Evolutionary conservation across 1,284 basidiomycete genomes (phyloP).

Genomic region (Boletellus deceptivus): DNA sequence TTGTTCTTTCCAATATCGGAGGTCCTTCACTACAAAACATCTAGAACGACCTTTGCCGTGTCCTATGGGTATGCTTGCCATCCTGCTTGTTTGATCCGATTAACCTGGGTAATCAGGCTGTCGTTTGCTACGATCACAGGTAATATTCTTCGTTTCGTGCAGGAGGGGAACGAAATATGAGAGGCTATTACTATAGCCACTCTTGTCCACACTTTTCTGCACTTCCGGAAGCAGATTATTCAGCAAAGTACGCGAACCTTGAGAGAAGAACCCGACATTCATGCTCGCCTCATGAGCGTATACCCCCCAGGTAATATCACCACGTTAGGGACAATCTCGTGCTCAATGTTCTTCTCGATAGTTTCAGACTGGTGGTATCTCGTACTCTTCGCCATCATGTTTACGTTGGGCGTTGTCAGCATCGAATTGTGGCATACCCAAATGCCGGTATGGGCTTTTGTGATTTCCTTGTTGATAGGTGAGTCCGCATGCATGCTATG

Average conservation of each 20-base stretch:
- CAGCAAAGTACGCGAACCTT: slow-evolving; percentile 46
- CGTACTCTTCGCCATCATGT: slow-evolving; percentile 37
- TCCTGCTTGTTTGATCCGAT: neutral
- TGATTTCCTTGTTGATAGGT: slow-evolving; percentile 41
- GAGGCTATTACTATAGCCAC: slow-evolving; percentile 37
- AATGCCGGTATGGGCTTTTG: slow-evolving; percentile 54
- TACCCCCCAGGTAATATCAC: slow-evolving; percentile 47
- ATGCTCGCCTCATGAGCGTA: slow-evolving; percentile 62
- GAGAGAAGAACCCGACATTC: slow-evolving; percentile 65
- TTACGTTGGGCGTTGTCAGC: slow-evolving; percentile 51
- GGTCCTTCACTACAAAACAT: neutral
- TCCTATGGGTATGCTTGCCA: slow-evolving; percentile 39
- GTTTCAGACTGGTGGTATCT: slow-evolving; percentile 37
- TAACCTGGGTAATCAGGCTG: slow-evolving; percentile 22
- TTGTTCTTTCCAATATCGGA: neutral
- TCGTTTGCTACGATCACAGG: slow-evolving; percentile 64
- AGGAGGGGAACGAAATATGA: neutral
- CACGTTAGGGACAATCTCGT: neutral
- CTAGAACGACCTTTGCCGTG: slow-evolving; percentile 51
- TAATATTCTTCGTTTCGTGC: slow-evolving; percentile 3
- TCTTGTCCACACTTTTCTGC: slow-evolving; percentile 62
- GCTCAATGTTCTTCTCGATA: neutral
- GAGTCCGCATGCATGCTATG: slow-evolving; percentile 7
- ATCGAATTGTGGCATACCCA: slow-evolving; percentile 60
- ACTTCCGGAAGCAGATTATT: slow-evolving; percentile 64